A percentile compares a stretch with the other conserved stretches of the same genome.
Conservation (phyloP, 2,329 filamentous ascomycete genomes). For the Ophiostoma montium region DNA sequence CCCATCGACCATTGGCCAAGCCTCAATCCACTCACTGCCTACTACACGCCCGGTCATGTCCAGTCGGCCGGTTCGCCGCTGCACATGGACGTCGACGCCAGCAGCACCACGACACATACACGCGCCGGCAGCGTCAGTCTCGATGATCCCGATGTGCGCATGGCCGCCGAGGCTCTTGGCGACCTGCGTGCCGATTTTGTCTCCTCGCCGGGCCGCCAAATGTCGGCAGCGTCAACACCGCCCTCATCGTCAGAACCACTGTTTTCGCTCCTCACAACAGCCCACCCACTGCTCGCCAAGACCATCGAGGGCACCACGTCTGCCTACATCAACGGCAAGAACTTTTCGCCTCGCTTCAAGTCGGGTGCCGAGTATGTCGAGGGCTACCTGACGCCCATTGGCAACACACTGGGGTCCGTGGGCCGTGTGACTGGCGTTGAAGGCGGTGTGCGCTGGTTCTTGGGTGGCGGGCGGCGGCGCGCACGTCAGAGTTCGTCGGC, state of each 20-base stretch:
- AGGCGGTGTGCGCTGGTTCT: slow-evolving; percentile 70
- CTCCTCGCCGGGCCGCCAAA: slow-evolving; percentile 42
- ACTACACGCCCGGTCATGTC: slow-evolving; percentile 30
- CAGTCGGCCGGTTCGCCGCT: slow-evolving; percentile 30
- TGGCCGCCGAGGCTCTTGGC: slow-evolving; percentile 63
- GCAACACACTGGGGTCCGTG: slow-evolving; percentile 73
- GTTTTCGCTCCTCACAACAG: slow-evolving; percentile 72
- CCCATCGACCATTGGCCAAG: slow-evolving; percentile 30
- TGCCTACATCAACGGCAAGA: slow-evolving; percentile 76
- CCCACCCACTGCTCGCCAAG: slow-evolving; percentile 72
- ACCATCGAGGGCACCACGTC: slow-evolving; percentile 75
- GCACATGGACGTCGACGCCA: slow-evolving; percentile 33
- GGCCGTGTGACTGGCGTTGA: slow-evolving; percentile 80
- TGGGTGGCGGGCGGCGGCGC: slow-evolving; percentile 44
- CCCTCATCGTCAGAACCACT: slow-evolving; percentile 52
- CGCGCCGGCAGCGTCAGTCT: slow-evolving; percentile 39
- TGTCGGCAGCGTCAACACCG: slow-evolving; percentile 22
- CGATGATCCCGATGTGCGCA: slow-evolving; percentile 52
- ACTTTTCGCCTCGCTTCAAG: slow-evolving; percentile 74
- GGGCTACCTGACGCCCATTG: slow-evolving; percentile 71
- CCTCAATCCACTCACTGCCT: slow-evolving; percentile 34
- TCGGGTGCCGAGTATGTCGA: slow-evolving; percentile 87
- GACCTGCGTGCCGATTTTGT: slow-evolving; percentile 52
- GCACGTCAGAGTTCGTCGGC: slow-evolving; percentile 13
- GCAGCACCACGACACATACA: not conserved